Conservation (phyloP, 1,284 basidiomycete species). For the Athelia sp. region DNA sequence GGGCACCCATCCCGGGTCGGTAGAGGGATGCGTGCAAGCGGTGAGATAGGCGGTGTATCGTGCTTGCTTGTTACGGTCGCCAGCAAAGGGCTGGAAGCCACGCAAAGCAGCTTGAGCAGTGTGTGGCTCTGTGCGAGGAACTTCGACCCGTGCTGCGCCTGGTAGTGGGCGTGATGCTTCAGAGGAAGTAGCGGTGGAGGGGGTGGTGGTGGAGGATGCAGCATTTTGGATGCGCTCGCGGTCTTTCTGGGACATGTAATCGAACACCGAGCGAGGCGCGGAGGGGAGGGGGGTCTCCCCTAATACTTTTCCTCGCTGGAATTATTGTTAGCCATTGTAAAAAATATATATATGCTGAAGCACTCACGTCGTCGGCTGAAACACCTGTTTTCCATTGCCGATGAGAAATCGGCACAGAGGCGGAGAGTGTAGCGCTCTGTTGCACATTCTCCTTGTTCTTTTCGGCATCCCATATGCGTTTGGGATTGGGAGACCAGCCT, state of each 20-base stretch:
- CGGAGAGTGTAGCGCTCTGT: conserved; percentile 10
- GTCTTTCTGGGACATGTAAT: conserved; percentile 90
- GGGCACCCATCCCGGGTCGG: conserved; percentile 33
- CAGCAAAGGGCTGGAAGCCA: conserved; percentile 87
- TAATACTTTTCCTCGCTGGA: conserved; percentile 74
- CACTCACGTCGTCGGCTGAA: conserved; percentile 64
- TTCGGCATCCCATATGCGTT: conserved; percentile 60
- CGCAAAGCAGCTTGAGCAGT: conserved; percentile 83
- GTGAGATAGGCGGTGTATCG: conserved; percentile 83
- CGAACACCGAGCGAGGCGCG: conserved; percentile 80
- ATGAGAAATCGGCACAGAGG: conserved; percentile 23
- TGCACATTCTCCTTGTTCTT: conserved; percentile 45
- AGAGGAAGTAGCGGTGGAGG: conserved; percentile 5
- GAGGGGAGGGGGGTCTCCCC: conserved; percentile 76
- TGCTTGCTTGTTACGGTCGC: conserved; percentile 75
- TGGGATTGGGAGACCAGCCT: conserved; percentile 85
- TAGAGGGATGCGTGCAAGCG: conserved; percentile 55
- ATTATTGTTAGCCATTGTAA: conserved; percentile 3
- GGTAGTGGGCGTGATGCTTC: conserved; percentile 20
- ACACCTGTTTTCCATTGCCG: conserved; percentile 51
- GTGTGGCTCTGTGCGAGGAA: conserved; percentile 67
- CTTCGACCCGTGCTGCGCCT: conserved; percentile 31
- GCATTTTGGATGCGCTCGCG: conserved; percentile 77
- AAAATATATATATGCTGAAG: conserved; percentile 1
- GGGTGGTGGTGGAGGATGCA: conserved; percentile 27